Evolutionary conservation across 768 basidiomycete species (phyloP), one percentile per base, ranked within the genome.

Genomic region (Kwoniella pini): DNA sequence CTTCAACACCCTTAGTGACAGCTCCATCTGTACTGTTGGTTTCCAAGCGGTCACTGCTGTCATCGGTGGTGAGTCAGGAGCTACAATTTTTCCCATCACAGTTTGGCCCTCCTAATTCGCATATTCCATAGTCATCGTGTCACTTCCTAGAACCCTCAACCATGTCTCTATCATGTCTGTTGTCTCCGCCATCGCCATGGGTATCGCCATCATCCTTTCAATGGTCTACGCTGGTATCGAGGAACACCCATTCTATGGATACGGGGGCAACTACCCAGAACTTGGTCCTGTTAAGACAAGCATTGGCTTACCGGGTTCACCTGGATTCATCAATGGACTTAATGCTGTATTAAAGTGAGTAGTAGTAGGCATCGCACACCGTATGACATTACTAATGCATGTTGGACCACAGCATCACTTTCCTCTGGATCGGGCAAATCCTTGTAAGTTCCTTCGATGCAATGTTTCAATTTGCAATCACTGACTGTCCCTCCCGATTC

Each of bases 321-420:
- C 67, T 4, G 67, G 67, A 17, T 74, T 74, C 45, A 67, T 74
- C 19, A 60, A 54, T 36, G 72, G 72, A 6, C 43, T 68, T 13
- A 74, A 74, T 58, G 72, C 72, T 43, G 72, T 69, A 9, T 53
- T 74, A 38, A 74, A 74, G 71, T 73, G 50, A 63, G 71, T 65
- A 9, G 15, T 36, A 15, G 33, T 15, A 7, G 15, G 7, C 33
- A 36, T 7, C 15, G 7, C 15, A 7, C 15, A 15, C 33, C 15
- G 40, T 19, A 19, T 13, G 30, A 36, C 12, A 5, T 22, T 39
- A 0, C 10, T 30, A 15, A 21, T 39, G 42, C n/a, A 49, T 26
- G 12, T 17, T 17, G 28, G n/a, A n/a, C n/a, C n/a, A n/a, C 49
- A 73, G 71, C 63, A 74, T 74, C 62, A 71, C 69, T 24, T 74